Conservation (phyloP, 345 rosid genomes). For the Viola odorata region DNA sequence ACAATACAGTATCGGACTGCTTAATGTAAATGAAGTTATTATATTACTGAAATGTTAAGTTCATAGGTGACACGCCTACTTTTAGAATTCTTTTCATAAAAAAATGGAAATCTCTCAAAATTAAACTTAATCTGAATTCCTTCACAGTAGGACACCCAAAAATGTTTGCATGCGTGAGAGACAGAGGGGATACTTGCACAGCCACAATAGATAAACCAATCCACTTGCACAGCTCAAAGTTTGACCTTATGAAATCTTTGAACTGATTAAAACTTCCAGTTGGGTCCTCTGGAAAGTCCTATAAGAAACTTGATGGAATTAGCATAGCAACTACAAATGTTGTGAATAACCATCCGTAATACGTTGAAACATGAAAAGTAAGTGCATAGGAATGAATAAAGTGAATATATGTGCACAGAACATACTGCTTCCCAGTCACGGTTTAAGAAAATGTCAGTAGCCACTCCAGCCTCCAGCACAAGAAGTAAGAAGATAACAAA, state of each 20-base stretch:
- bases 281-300: slow-evolving; percentile 91
- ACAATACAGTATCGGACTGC: not conserved
- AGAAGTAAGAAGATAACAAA: slow-evolving; percentile 54
- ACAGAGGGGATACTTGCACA: slow-evolving; percentile 48
- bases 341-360: not conserved
- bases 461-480: slow-evolving; percentile 73
- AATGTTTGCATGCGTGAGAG: too few species aligned
- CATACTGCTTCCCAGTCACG: slow-evolving; percentile 77
- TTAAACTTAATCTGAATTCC: not conserved
- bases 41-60: not conserved
- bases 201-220: slow-evolving; percentile 67
- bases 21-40: not conserved
- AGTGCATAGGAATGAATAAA: not conserved
- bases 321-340: slow-evolving; percentile 1
- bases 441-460: slow-evolving; percentile 67
- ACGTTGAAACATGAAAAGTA: not conserved
- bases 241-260: slow-evolving; percentile 55
- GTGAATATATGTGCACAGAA: not conserved
- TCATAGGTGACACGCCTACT: too few species aligned
- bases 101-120: not conserved
- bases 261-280: slow-evolving; percentile 62
- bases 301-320: slow-evolving; percentile 10
- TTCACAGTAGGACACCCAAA: not conserved
- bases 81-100: too few species aligned
- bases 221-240: slow-evolving; percentile 78